Percentiles rank a stretch among this genome's conserved stretches.
phyloP scores from a whole-genome alignment of 2,329 filamentous ascomycete genomes.

The Pseudophaeomoniella oleicola region DNA sequence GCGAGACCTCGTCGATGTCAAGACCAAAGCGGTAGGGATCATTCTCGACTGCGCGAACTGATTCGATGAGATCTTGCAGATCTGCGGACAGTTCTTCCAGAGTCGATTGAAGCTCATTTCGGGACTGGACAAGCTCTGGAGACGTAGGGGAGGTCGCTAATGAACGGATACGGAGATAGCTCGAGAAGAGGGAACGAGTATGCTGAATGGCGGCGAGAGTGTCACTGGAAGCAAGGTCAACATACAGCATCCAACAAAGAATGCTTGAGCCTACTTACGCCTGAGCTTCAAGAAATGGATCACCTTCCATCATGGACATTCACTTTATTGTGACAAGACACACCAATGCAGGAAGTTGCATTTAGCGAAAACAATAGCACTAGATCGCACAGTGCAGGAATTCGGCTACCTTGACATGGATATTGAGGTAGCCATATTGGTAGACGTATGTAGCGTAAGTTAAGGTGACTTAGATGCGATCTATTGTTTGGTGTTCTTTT shows the following conservation, averaged over 20 bases:
- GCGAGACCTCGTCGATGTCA: conserved; percentile 64
- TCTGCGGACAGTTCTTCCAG: conserved; percentile 66
- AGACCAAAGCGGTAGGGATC: conserved; percentile 81
- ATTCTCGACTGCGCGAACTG: conserved; percentile 73
- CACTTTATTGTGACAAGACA: too few species aligned
- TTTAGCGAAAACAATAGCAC: too few species aligned
- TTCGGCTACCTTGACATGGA: too few species aligned
- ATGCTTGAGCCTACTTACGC: conserved; percentile 17
- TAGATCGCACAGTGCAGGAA: too few species aligned
- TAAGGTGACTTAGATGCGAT: too few species aligned
- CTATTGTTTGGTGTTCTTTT: too few species aligned
- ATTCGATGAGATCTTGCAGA: conserved; percentile 73
- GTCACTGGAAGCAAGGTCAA: conserved; percentile 44
- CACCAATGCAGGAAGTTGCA: too few species aligned
- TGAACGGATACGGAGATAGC: conserved; percentile 89
- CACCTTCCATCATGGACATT: conserved; percentile 11
- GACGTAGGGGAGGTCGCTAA: conserved; percentile 57
- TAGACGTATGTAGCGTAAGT: too few species aligned
- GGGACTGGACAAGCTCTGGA: conserved; percentile 52
- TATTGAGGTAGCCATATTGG: too few species aligned
- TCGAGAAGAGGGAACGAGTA: conserved; percentile 77
- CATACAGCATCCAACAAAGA: conserved; percentile 3
- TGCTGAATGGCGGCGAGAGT: conserved; percentile 69
- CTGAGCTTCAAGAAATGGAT: conserved; percentile 35
- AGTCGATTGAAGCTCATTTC: conserved; percentile 64